Conservation (phyloP, 495 filamentous ascomycete genomes). For the Trichoderma asperelloides region DNA sequence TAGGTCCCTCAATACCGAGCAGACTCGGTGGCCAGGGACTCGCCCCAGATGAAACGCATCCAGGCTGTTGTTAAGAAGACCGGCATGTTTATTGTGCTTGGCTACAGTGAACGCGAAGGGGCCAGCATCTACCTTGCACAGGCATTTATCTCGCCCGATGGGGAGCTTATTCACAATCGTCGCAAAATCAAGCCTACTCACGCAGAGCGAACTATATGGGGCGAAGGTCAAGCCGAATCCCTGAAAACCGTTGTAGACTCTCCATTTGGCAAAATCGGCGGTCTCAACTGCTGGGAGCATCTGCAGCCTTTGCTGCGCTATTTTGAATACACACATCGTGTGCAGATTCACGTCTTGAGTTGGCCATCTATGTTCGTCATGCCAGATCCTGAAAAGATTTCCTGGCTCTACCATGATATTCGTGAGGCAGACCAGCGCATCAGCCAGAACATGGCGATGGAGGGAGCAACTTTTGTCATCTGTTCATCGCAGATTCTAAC, state of each 20-base stretch:
- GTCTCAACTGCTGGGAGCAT: slow-evolving; percentile 43
- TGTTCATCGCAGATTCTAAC: slow-evolving; percentile 29
- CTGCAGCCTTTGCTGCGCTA: slow-evolving; percentile 45
- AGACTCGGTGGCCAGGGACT: slow-evolving; percentile 31
- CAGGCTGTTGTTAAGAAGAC: slow-evolving; percentile 22
- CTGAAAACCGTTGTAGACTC: slow-evolving; percentile 27
- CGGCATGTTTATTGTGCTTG: slow-evolving; percentile 33
- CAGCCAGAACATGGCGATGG: slow-evolving; percentile 30
- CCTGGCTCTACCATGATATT: slow-evolving; percentile 20
- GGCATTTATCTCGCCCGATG: slow-evolving; percentile 26
- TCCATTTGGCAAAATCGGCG: slow-evolving; percentile 30
- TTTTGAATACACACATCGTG: slow-evolving; percentile 31
- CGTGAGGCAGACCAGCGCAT: slow-evolving; percentile 13
- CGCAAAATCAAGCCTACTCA: slow-evolving; percentile 44
- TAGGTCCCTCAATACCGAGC: slow-evolving; percentile 29
- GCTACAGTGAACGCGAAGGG: slow-evolving; percentile 35
- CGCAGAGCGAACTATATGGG: slow-evolving; percentile 44
- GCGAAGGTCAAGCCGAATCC: slow-evolving; percentile 29
- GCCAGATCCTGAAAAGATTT: slow-evolving; percentile 20
- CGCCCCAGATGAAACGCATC: slow-evolving; percentile 34
- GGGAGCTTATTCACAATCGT: slow-evolving; percentile 27
- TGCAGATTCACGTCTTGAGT: slow-evolving; percentile 41
- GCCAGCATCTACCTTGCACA: slow-evolving; percentile 39
- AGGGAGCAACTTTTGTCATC: slow-evolving; percentile 35
- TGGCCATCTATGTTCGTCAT: slow-evolving; percentile 33